Percentiles rank a stretch among this genome's conserved stretches.
Conservation (phyloP, 1,284 basidiomycete species). For the Hemileia vastatrix region DNA sequence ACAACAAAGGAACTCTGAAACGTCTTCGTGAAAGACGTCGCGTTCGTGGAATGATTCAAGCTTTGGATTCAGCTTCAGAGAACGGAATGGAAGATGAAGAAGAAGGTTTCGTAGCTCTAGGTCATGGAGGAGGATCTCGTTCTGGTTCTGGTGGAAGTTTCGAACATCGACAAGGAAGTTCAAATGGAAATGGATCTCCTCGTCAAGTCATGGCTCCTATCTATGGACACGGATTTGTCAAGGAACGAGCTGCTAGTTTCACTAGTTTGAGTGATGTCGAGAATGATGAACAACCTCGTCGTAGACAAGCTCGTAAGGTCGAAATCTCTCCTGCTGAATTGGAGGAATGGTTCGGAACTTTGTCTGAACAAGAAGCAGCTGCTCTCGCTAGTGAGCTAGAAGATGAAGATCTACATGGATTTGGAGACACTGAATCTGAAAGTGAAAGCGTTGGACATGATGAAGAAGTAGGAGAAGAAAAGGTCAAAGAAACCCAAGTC, state of each 20-base stretch:
- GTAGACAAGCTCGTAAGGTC: slow-evolving; percentile 9
- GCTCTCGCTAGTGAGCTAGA: slow-evolving; percentile 31
- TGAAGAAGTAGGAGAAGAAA: neutral
- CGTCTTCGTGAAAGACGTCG: slow-evolving; percentile 34
- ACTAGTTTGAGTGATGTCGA: slow-evolving; percentile 28
- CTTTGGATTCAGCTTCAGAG: slow-evolving; percentile 29
- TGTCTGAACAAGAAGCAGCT: slow-evolving; percentile 28
- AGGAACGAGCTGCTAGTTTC: slow-evolving; percentile 29
- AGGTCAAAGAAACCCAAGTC: neutral
- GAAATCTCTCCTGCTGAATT: slow-evolving; percentile 22
- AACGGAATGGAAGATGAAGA: slow-evolving; percentile 13
- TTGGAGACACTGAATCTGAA: neutral
- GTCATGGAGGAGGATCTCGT: slow-evolving; percentile 10
- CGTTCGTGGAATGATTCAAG: slow-evolving; percentile 33
- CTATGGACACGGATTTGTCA: slow-evolving; percentile 31
- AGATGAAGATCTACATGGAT: slow-evolving; percentile 24
- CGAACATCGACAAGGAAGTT: neutral
- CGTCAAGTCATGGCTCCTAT: slow-evolving; percentile 23
- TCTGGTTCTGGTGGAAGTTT: neutral
- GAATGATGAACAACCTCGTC: slow-evolving; percentile 10
- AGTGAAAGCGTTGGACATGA: neutral
- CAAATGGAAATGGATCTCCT: neutral
- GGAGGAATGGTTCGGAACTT: slow-evolving; percentile 24
- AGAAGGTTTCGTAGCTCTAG: slow-evolving; percentile 24
- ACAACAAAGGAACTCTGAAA: slow-evolving; percentile 33